Evolutionary conservation across 129 eudicot species (phyloP), one percentile per base, ranked within the genome.

Genomic region (Logfia minima): DNA sequence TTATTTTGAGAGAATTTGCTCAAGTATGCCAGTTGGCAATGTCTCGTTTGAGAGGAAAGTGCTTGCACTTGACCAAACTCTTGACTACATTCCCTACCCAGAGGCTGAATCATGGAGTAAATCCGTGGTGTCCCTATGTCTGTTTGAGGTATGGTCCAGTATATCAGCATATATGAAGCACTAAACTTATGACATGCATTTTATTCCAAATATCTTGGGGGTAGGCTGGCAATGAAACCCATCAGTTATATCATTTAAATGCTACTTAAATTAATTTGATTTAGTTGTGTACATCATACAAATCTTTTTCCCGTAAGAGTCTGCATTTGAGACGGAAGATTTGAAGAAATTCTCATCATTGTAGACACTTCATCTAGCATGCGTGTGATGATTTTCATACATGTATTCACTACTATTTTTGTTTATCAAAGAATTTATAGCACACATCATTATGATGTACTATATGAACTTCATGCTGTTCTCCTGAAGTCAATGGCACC

Each of bases 21-120:
- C 87, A 23, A 70, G 80, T 75, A 85, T 79, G 88, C 99, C 96
- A 43, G 22, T 23, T 21, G 97, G 99, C 17, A 80, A 74, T 83
- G 89, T 91, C 53, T 91, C 99, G 7, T 95, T 87, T 69, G 88
- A 91, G 79, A 79, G 99, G 72, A 95, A 91, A 80, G 96, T 95
- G 75, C 99, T 95, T 71, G 87, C 90, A 55, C 53, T 60, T 61
- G 74, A 80, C 64, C 82, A 74, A 39, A 84, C 68, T 62, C 80
- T 56, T 2, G 48, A 75, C n/a, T 39, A 62, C 72, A 81, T 87
- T 65, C 79, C 85, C 60, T 86, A 74, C 70, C 98, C 90, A 0
- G 75, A 75, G 58, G 75, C 85, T 43, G 81, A 84, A 75, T 79
- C 84, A 55, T 95, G 97, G 99, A 84, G 84, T 83, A 85, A 88